Evolutionary conservation across 2,329 filamentous ascomycete genomes (phyloP).

Genomic region (Zymoseptoria tritici): DNA sequence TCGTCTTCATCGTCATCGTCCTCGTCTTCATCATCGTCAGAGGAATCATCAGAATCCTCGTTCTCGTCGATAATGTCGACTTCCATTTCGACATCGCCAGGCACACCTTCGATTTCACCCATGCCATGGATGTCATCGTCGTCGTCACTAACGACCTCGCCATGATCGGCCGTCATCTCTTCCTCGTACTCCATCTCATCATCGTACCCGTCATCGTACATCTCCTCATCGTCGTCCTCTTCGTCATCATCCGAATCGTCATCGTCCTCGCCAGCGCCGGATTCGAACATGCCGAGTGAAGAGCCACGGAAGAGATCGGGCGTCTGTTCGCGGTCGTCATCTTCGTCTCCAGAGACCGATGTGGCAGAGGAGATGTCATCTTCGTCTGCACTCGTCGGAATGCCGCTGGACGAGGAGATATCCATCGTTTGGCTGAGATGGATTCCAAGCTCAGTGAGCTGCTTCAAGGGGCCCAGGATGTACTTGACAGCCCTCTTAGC

Average conservation of each 20-base stretch:
- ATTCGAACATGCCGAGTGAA: conserved; percentile 87
- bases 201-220: conserved; percentile 85
- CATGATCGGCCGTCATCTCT: conserved; percentile 71
- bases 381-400: conserved; percentile 61
- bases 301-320: conserved; percentile 96
- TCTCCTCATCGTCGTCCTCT: conserved; percentile 69
- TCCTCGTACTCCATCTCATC: conserved; percentile 92
- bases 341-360: conserved; percentile 71
- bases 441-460: conserved; percentile 79
- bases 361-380: conserved; percentile 84
- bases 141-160: conserved; percentile 83
- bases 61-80: conserved; percentile 80
- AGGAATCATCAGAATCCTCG: conserved; percentile 49
- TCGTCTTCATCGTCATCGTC: conserved; percentile 55
- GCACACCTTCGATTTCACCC: conserved; percentile 60
- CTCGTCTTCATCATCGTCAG: conserved; percentile 52
- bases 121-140: conserved; percentile 77
- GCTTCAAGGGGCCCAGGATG: conserved; percentile 81
- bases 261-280: conserved; percentile 70
- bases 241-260: conserved; percentile 55
- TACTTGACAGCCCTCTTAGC: conserved; percentile 95
- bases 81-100: conserved; percentile 56
- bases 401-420: conserved; percentile 50
- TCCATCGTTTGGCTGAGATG: conserved; percentile 75
- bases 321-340: conserved; percentile 67